phyloP scores from a whole-genome alignment of 352 stramenopile species.

The Globisporangium iwayamae region DNA sequence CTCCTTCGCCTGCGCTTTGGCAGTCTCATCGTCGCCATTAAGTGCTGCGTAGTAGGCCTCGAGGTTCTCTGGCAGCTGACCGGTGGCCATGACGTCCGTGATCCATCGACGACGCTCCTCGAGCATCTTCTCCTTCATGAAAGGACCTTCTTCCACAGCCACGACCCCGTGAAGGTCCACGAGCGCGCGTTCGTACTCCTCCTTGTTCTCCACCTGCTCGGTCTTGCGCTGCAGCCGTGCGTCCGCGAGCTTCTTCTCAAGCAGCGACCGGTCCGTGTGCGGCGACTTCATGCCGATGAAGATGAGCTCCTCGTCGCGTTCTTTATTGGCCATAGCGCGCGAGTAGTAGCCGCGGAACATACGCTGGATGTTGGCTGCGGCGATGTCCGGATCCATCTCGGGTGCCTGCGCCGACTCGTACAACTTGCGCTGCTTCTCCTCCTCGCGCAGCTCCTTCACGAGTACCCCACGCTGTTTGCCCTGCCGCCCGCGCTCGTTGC shows the following conservation, averaged over 20 bases:
- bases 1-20: slow-evolving; percentile 60
- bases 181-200: slow-evolving; percentile 89
- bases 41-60: slow-evolving; percentile 78
- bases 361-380: slow-evolving; percentile 87
- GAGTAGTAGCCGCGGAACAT: slow-evolving; percentile 86
- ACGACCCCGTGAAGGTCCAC: slow-evolving; percentile 83
- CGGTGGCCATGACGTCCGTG: slow-evolving; percentile 86
- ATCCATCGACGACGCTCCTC: slow-evolving; percentile 92
- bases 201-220: slow-evolving; percentile 89
- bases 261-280: slow-evolving; percentile 39
- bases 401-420: slow-evolving; percentile 66
- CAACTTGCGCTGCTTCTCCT: slow-evolving; percentile 78
- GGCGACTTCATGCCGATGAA: slow-evolving; percentile 93
- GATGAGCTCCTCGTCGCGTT: slow-evolving; percentile 82
- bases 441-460: slow-evolving; percentile 77
- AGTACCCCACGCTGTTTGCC: slow-evolving; percentile 81
- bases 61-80: slow-evolving; percentile 88
- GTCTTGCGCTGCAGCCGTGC: slow-evolving; percentile 82
- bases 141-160: slow-evolving; percentile 85
- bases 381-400: slow-evolving; percentile 90
- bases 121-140: slow-evolving; percentile 90
- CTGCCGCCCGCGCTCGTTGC: slow-evolving; percentile 89
- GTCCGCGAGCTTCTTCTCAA: slow-evolving; percentile 77
- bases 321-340: slow-evolving; percentile 51
- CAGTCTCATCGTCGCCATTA: slow-evolving; percentile 32